phyloP scores from a whole-genome alignment of 345 rosid genomes.

The Eucalyptus sp. region DNA sequence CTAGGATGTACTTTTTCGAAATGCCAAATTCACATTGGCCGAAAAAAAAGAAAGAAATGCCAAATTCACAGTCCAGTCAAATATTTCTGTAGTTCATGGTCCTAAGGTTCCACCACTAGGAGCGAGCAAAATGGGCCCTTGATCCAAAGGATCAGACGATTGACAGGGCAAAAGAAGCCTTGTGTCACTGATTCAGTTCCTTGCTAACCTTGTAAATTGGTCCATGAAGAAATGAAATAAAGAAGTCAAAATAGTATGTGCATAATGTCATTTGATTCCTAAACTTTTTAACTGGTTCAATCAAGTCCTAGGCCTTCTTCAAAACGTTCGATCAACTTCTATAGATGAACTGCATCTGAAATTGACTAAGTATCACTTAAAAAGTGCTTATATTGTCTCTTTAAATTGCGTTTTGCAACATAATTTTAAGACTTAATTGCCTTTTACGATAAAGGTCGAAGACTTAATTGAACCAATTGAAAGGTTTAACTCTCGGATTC shows the following conservation, averaged over 20 bases:
- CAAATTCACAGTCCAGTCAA: neutral
- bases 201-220: neutral
- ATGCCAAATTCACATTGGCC: neutral
- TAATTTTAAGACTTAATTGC: neutral
- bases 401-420: no score
- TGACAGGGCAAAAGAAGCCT: no score
- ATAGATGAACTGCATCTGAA: accelerated
- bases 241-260: no score
- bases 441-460: accelerated
- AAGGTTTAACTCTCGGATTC: neutral
- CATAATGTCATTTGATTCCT: no score
- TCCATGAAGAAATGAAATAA: neutral
- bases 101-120: no score
- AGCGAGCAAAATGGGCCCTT: no score
- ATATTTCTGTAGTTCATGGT: neutral
- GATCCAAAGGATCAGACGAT: no score
- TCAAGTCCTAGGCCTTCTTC: neutral
- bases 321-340: no score
- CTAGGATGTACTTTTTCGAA: neutral
- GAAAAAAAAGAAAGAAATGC: no score
- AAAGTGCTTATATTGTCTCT: no score
- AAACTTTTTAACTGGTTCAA: no score
- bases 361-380: neutral
- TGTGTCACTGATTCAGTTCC: neutral
- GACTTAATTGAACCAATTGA: accelerated